These are phyloP conservation scores for Rhododendron vialii DNA, from an alignment of 148 eudicot genomes.

Conservation along the genomic window DNA sequence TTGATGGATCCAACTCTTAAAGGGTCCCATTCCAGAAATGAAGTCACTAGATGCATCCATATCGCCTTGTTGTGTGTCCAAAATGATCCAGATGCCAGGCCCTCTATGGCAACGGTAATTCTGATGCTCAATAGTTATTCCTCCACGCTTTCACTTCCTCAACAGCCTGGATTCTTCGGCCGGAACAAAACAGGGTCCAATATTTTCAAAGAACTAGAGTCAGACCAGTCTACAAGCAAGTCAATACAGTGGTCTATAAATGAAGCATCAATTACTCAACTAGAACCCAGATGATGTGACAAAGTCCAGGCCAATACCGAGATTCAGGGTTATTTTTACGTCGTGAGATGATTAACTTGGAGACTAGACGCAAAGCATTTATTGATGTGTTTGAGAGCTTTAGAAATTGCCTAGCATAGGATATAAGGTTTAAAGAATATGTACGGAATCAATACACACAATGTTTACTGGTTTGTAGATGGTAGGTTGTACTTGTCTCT, in stretches of 20 bases:
- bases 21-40: constrained; percentile 13
- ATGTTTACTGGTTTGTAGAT: not conserved
- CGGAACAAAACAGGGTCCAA: not conserved
- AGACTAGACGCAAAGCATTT: not conserved
- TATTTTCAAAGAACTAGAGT: not conserved
- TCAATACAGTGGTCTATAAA: not conserved
- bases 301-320: not conserved
- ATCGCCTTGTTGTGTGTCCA: constrained; percentile 38
- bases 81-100: constrained; percentile 26
- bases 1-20: constrained; percentile 25
- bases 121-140: constrained; percentile 28
- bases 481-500: not conserved
- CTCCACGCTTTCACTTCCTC: constrained; percentile 15
- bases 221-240: not conserved
- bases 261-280: constrained; percentile 2
- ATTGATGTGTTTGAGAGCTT: not conserved
- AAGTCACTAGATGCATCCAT: constrained; percentile 36
- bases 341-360: not conserved
- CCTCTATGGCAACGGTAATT: constrained; percentile 30
- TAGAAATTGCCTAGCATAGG: not conserved
- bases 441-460: not conserved
- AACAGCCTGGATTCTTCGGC: constrained; percentile 16
- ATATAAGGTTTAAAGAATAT: not conserved
- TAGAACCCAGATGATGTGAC: not conserved
- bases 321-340: not conserved